phyloP scores from a whole-genome alignment of 345 rosid species.

The Leavenworthia alabamica region DNA sequence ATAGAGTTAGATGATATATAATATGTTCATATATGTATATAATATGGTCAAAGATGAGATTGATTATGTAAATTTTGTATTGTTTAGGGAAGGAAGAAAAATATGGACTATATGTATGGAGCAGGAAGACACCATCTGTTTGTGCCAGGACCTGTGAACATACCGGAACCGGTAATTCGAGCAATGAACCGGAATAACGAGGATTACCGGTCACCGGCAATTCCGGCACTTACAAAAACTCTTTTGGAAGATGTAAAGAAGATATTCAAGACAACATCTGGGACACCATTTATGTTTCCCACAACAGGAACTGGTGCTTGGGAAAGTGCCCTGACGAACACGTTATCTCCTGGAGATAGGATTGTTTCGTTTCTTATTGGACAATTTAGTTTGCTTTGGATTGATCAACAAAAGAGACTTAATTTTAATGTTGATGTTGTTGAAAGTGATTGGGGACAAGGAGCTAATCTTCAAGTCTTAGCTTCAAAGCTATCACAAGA shows the following conservation, averaged over 20 bases:
- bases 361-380: slow-evolving; percentile 89
- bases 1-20: background rate
- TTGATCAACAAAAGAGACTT: slow-evolving; percentile 96
- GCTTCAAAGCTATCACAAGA: slow-evolving; percentile 80
- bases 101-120: slow-evolving; percentile 81
- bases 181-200: slow-evolving; percentile 99
- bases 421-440: slow-evolving; percentile 85
- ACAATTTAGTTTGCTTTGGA: slow-evolving; percentile 98
- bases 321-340: slow-evolving; percentile 99
- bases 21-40: background rate
- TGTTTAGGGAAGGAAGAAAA: background rate
- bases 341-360: slow-evolving; percentile 90
- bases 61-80: background rate
- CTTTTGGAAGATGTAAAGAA: slow-evolving; percentile 87
- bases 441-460: slow-evolving; percentile 97
- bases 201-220: slow-evolving; percentile 95
- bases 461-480: slow-evolving; percentile 81
- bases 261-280: slow-evolving; percentile 88
- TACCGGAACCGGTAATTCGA: slow-evolving; percentile 86
- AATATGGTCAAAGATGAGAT: background rate
- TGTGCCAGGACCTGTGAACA: slow-evolving; percentile 97
- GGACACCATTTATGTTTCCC: slow-evolving; percentile 84
- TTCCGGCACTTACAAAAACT: slow-evolving; percentile 80
- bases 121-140: slow-evolving; percentile 97
- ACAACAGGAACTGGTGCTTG: slow-evolving; percentile 99